phyloP scores from a whole-genome alignment of 2,329 filamentous ascomycete species.

The Trichophyton benhamiae region DNA sequence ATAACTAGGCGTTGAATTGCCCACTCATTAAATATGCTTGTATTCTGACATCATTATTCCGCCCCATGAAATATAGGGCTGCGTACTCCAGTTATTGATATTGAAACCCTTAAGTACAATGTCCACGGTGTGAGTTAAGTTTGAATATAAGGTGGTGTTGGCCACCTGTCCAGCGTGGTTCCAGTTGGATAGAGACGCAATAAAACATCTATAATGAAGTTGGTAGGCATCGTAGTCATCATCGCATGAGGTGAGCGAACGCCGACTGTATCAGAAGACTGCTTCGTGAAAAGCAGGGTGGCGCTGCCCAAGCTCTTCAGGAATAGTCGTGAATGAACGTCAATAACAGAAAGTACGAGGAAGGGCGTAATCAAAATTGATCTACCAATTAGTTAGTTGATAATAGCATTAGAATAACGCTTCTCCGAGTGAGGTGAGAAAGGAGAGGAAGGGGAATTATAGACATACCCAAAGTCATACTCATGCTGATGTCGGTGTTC shows the following conservation, averaged over 20 bases:
- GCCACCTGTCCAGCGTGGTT: not conserved
- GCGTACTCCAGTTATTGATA: not conserved
- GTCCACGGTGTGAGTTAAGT: not conserved
- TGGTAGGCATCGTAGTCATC: not conserved
- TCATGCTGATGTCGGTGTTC: conserved; percentile 64
- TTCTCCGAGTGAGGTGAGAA: not conserved
- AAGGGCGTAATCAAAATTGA: not conserved
- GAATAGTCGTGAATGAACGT: not conserved
- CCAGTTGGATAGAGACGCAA: not conserved
- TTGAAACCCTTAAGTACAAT: not conserved
- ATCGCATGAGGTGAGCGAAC: not conserved
- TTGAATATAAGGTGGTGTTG: not conserved
- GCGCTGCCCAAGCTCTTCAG: not conserved
- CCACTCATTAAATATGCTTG: not conserved
- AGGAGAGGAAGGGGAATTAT: not conserved
- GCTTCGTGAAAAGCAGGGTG: not conserved
- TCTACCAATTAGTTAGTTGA: not conserved
- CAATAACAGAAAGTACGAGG: not conserved
- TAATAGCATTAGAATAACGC: not conserved
- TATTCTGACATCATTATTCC: not conserved
- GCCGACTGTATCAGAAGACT: not conserved
- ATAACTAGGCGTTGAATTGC: not conserved
- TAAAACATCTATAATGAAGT: not conserved
- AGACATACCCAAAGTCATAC: conserved; percentile 52
- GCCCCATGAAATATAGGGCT: not conserved